Base-by-base conservation (phyloP, 768 basidiomycete species). In the Lanmaoa rubissima region DNA sequence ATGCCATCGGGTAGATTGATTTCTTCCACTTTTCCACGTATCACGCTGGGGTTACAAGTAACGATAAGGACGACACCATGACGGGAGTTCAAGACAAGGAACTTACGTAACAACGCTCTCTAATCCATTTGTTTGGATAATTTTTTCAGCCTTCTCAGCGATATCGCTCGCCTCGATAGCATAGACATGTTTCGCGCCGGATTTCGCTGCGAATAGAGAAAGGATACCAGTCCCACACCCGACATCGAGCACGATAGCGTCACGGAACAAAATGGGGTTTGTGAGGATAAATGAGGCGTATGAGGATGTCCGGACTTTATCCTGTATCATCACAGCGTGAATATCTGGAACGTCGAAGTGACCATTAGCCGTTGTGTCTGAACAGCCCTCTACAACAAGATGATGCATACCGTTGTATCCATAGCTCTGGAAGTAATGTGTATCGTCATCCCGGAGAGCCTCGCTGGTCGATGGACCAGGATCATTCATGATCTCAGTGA, bases 161-260 rank as follows among this genome's bases (percentile, higher is more conserved):
- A 98, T 86, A 49, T 85, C 82, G 57, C 91, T 93, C 3, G 95
- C 95, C 58, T 98, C 95, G 39, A 98, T 86, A 16, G 94, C 91
- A 57, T 92, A 88, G 9, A 98, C 95, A 28, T 86, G 85, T 69
- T 88, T 90, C 12, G 95, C 95, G 14, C 95, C 95, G 1, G 91
- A 87, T 52, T 83, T 79, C 2, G 95, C 95, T 5, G 93, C 93
- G 64, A 97, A 90, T 57, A 98, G 78, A 26, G 92, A 93, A 10
- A 97, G 78, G 48, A 97, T 94, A 2, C 95, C 92, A 0, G 95
- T 97, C 1, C 96, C 96, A 64, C 96, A 98, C 6, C 96, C 96
- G 24, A 98, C 94, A 63, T 98, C 96, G 56, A 98, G 84, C 6
- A 98, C 96, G 48, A 88, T 73, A 17, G 92, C 90, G 60, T 87